Evolutionary conservation across 495 filamentous ascomycete species (phyloP).

Genomic region (Pseudotulostoma volvatum): DNA sequence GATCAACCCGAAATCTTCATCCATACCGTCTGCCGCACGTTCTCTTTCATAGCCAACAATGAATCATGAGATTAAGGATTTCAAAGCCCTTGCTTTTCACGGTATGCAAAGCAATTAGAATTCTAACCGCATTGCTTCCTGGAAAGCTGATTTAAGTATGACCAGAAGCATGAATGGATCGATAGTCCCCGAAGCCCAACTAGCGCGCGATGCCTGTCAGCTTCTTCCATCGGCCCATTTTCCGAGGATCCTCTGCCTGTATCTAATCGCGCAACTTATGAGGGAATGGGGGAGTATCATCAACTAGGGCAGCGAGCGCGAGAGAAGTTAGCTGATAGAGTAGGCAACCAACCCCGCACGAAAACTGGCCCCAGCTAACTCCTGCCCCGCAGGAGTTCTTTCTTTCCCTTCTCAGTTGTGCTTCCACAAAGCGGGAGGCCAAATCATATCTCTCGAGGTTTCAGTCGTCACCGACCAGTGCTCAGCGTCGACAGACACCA

Average conservation of each 20-base stretch:
- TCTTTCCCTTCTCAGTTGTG: constrained; percentile 63
- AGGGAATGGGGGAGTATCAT: constrained; percentile 7
- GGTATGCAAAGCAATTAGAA: neutral
- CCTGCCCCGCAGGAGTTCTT: constrained; percentile 53
- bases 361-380: neutral
- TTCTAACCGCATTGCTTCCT: neutral
- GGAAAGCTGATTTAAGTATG: neutral
- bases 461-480: constrained; percentile 26
- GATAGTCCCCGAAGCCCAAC: neutral
- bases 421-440: constrained; percentile 79
- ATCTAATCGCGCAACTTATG: neutral
- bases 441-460: constrained; percentile 74
- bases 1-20: no score
- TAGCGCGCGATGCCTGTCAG: neutral
- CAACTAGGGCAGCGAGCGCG: constrained; percentile 30
- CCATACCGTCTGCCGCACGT: no score
- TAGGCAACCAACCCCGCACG: constrained; percentile 4
- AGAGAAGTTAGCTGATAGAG: constrained; percentile 31
- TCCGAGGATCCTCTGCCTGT: neutral
- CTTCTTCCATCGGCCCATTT: neutral
- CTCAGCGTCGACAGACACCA: constrained; percentile 7
- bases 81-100: neutral
- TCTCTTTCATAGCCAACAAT: no score
- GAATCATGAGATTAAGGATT: neutral
- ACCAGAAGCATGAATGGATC: neutral